Evolutionary conservation across 73 alveolate genomes (phyloP).

Genomic region (Paramecium caudatum): DNA sequence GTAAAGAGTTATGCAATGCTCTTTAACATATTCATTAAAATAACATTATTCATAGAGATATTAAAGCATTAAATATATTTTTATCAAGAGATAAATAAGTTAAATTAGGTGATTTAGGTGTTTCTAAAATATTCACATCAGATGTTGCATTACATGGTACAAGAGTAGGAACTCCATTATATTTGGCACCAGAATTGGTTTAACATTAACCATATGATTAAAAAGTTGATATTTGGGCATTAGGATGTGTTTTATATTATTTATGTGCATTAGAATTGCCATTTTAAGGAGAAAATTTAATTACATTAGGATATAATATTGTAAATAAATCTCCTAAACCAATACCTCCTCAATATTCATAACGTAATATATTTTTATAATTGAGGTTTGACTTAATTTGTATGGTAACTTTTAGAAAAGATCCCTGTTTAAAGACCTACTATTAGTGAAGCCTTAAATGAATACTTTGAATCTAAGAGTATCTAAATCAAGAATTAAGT

Average conservation of each 20-base stretch:
- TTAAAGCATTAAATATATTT: conserved; percentile 92
- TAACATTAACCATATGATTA: conserved; percentile 93
- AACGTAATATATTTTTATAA: no score
- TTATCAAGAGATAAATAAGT: conserved; percentile 76
- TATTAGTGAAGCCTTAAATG: neutral
- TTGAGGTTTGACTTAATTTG: neutral
- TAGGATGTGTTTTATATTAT: conserved; percentile 94
- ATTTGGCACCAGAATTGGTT: conserved; percentile 98
- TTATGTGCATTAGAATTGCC: conserved; percentile 95
- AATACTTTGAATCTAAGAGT: no score
- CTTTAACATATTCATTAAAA: conserved; percentile 90
- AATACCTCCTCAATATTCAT: conserved; percentile 79
- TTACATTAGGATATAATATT: conserved; percentile 90
- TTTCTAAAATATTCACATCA: conserved; percentile 88
- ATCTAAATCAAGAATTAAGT: no score
- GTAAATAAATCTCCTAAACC: conserved; percentile 90
- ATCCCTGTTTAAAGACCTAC: neutral
- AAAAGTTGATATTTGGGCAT: conserved; percentile 97
- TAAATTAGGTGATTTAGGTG: conserved; percentile 97
- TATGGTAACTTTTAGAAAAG: conserved; percentile 5
- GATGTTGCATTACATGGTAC: conserved; percentile 89
- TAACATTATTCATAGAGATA: conserved; percentile 95
- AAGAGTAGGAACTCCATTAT: conserved; percentile 98
- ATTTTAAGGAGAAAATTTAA: conserved; percentile 93
- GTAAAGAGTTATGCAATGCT: conserved; percentile 90